These are phyloP conservation scores for Arthrobotrys sphaeroides DNA, from an alignment of 2,329 filamentous ascomycete species.

Conservation along the genomic window DNA sequence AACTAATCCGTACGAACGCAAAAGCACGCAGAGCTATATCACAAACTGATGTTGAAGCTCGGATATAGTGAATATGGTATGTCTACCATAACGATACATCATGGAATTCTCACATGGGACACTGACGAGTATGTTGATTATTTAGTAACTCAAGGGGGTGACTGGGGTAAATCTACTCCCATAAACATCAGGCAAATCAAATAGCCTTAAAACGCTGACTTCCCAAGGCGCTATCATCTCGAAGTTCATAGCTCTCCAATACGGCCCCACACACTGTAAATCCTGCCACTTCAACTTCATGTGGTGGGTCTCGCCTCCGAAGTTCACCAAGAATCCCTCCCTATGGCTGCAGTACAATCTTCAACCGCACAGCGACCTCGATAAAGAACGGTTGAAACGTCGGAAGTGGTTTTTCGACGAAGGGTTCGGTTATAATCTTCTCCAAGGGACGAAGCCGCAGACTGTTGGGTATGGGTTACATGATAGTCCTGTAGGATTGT, in stretches of 20 bases:
- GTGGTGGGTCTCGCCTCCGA: constrained; percentile 55
- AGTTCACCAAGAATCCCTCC: constrained; percentile 40
- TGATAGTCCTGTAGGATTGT: constrained; percentile 60
- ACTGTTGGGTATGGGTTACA: constrained; percentile 58
- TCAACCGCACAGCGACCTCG: constrained; percentile 43
- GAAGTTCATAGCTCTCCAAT: constrained; percentile 35
- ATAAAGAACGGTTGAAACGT: constrained; percentile 35
- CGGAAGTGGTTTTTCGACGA: constrained; percentile 45
- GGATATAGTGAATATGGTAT: constrained; percentile 60
- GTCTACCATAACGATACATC: neutral
- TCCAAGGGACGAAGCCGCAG: constrained; percentile 58
- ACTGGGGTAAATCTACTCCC: constrained; percentile 57
- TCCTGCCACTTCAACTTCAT: constrained; percentile 58
- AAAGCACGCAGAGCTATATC: constrained; percentile 59
- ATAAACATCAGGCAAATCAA: constrained; percentile 24
- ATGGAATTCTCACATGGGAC: constrained; percentile 47
- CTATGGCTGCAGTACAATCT: constrained; percentile 51
- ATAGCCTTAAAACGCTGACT: constrained; percentile 41
- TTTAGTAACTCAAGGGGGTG: constrained; percentile 59
- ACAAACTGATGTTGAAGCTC: constrained; percentile 62
- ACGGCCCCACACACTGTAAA: constrained; percentile 55
- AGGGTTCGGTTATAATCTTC: constrained; percentile 56
- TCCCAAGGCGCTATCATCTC: constrained; percentile 30
- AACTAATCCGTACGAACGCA: constrained; percentile 23
- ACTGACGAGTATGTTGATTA: neutral